A percentile compares a stretch with the other conserved stretches of the same genome.
Evolutionary conservation across 495 filamentous ascomycete genomes (phyloP).

Genomic region (Aspergillus coremiiformis): DNA sequence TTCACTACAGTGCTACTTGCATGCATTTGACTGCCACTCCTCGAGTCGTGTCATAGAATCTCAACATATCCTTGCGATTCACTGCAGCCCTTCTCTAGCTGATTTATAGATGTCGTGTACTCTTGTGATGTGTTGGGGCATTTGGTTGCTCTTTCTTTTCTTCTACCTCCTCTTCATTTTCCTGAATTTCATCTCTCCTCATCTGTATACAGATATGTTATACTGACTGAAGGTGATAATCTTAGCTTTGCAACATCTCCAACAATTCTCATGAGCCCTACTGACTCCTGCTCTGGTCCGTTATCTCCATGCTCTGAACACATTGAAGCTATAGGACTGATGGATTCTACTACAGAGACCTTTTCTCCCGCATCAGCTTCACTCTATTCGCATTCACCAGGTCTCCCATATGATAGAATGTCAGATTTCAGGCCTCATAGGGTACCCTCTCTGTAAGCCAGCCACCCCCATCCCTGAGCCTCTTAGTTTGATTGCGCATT

Average conservation of each 20-base stretch:
- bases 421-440: conserved; percentile 33
- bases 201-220: conserved; percentile 11
- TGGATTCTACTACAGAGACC: conserved; percentile 25
- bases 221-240: conserved; percentile 19
- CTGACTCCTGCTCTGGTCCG: conserved; percentile 43
- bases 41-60: conserved; percentile 3
- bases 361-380: conserved; percentile 34
- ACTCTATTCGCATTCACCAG: conserved; percentile 34
- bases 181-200: conserved; percentile 18
- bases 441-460: conserved; percentile 38
- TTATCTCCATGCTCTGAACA: conserved; percentile 4
- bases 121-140: conserved; percentile 10
- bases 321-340: conserved; percentile 11
- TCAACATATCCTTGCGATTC: conserved; percentile 9
- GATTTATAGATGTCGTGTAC: conserved; percentile 10
- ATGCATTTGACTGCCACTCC: conserved; percentile 13
- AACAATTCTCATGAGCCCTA: conserved; percentile 40
- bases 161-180: conserved; percentile 16
- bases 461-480: neutral
- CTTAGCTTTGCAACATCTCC: conserved; percentile 35
- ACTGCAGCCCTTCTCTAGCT: conserved; percentile 5
- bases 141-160: conserved; percentile 11
- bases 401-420: conserved; percentile 36
- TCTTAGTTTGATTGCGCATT: neutral
- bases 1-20: no score